Evolutionary conservation across 352 stramenopile genomes (phyloP), one percentile per base, ranked within the genome.

Genomic region (Thraustochytrium sp.): DNA sequence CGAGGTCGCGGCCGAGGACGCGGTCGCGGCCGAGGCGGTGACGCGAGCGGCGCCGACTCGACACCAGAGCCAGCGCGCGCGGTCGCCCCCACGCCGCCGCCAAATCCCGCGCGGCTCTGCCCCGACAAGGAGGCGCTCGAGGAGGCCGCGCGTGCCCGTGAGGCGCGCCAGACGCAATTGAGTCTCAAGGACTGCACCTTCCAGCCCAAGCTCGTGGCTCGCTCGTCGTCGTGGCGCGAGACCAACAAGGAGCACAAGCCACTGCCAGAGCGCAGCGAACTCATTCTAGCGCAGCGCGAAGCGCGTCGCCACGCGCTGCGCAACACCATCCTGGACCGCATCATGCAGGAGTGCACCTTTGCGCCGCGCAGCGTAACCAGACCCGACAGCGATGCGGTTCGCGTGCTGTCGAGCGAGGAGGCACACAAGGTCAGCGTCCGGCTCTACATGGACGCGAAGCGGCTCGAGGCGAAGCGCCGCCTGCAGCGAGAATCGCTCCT

Each of bases 371-470:
- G 51, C 2, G 21, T 31, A 1, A 31, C 26, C 16, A 13, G 51
- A 31, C 51, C 16, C 21, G 16, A 59, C 51, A 59, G 61, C 61
- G 61, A n/a, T 1, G 61, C 18, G 18, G 61, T 26, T 16, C 40
- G 8, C 23, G 61, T 73, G 40, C 40, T 73, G 21, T 16, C 9
- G 16, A n/a, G 16, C 51, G 61, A 73, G 16, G 18, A 73, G n/a
- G 18, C 34, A 29, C 61, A 29, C 16, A 46, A 51, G 61, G 16
- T 73, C 36, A 26, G 18, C 61, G 34, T 51, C 18, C 61, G 65
- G 37, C 65, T 77, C n/a, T 77, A 77, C 65, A 13, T 26, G 16
- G 65, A 77, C 42, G 65, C 65, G 8, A 40, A 44, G n/a, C 65
- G 21, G 11, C 34, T 54, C 31, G 42, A 62, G 34, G 65, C 65